These are phyloP conservation scores for Papiliotrema laurentii DNA, from an alignment of 1,284 basidiomycete species.

Conservation along the genomic window DNA sequence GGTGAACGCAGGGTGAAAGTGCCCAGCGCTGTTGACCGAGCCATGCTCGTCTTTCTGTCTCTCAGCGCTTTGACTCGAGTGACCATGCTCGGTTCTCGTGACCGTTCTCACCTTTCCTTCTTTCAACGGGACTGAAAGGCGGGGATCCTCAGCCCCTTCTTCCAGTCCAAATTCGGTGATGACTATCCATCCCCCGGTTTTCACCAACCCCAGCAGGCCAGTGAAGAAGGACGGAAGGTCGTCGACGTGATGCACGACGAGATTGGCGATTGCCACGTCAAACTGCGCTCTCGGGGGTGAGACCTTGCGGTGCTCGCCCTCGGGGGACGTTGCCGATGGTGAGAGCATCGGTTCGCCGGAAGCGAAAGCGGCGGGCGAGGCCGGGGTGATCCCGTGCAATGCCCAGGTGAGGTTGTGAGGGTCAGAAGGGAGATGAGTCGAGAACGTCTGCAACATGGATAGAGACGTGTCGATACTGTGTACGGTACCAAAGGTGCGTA, in stretches of 20 bases:
- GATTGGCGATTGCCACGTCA: slow-evolving; percentile 28
- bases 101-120: slow-evolving; percentile 8
- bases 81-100: no score
- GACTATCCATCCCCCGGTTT: slow-evolving; percentile 26
- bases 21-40: slow-evolving; percentile 25
- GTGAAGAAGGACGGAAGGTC: slow-evolving; percentile 22
- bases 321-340: slow-evolving; percentile 15
- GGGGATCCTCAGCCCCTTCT: slow-evolving; percentile 2
- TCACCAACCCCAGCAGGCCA: slow-evolving; percentile 21
- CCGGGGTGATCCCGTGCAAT: slow-evolving; percentile 17
- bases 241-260: slow-evolving; percentile 40
- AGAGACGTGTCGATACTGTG: slow-evolving; percentile 34
- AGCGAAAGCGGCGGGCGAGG: slow-evolving; percentile 8
- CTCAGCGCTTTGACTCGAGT: no score
- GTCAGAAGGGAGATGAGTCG: slow-evolving; percentile 6
- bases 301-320: slow-evolving; percentile 12
- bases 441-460: slow-evolving; percentile 29
- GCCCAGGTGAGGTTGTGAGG: slow-evolving; percentile 3
- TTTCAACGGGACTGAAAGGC: neutral
- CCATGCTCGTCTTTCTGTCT: slow-evolving; percentile 8
- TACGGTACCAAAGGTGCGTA: slow-evolving; percentile 19
- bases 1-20: slow-evolving; percentile 21
- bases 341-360: slow-evolving; percentile 7
- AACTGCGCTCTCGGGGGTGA: slow-evolving; percentile 19
- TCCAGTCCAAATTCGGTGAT: slow-evolving; percentile 29